Percentiles rank a stretch among this genome's conserved stretches.
Conservation (phyloP, 805 yeast genomes). For the Saturnispora gosingensis region DNA sequence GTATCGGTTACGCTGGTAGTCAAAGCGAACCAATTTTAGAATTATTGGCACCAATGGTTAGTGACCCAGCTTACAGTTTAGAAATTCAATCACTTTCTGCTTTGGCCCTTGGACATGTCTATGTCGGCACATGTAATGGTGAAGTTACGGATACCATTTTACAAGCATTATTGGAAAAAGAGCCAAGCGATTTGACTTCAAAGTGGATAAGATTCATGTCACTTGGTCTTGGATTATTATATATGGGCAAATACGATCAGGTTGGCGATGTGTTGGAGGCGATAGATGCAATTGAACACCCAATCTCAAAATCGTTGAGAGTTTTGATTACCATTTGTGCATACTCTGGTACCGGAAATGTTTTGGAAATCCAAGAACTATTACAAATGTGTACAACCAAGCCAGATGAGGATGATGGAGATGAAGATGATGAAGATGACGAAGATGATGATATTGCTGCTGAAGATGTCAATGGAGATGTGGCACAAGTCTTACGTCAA, state of each 20-base stretch:
- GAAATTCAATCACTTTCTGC: slow-evolving; percentile 84
- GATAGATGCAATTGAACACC: slow-evolving; percentile 90
- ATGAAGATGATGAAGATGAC: slow-evolving; percentile 48
- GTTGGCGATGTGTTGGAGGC: slow-evolving; percentile 92
- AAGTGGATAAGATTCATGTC: slow-evolving; percentile 89
- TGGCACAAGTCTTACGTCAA: slow-evolving; percentile 22
- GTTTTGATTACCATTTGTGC: slow-evolving; percentile 89
- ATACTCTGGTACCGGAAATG: slow-evolving; percentile 96
- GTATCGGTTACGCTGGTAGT: slow-evolving; percentile 92
- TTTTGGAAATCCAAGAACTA: slow-evolving; percentile 83
- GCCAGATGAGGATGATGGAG: slow-evolving; percentile 46
- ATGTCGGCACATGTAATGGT: slow-evolving; percentile 93
- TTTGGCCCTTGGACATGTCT: slow-evolving; percentile 84
- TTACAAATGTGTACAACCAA: slow-evolving; percentile 82
- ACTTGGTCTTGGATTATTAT: slow-evolving; percentile 82
- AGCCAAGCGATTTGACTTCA: slow-evolving; percentile 62
- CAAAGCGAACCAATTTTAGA: slow-evolving; percentile 75
- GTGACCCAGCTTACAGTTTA: slow-evolving; percentile 63
- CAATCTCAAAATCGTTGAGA: slow-evolving; percentile 80
- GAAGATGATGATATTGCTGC: slow-evolving; percentile 24
- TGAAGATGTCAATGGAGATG: slow-evolving; percentile 22
- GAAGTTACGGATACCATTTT: slow-evolving; percentile 88
- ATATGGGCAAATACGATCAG: slow-evolving; percentile 89
- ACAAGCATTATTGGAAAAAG: slow-evolving; percentile 83
- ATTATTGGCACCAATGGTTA: slow-evolving; percentile 69